A percentile compares a stretch with the other conserved stretches of the same genome.
Evolutionary conservation across 73 alveolate genomes (phyloP).

Genomic region (Paramecium pentaurelia): DNA sequence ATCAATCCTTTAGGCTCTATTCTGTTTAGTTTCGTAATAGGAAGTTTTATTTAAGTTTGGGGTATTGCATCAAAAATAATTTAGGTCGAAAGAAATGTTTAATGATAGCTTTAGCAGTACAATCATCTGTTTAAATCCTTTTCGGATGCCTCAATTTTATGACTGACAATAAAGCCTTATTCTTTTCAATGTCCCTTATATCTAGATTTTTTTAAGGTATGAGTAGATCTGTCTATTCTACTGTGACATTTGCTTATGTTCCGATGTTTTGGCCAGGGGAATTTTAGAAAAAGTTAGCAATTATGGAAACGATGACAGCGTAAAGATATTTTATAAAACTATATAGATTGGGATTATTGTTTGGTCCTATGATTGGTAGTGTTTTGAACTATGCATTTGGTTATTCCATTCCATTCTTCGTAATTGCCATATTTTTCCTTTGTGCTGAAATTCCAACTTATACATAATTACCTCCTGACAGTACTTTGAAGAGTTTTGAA

Average conservation of each 20-base stretch:
- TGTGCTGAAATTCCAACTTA: conserved; percentile 13
- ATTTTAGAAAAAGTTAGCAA: conserved; percentile 16
- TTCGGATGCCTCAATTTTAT: conserved; percentile 48
- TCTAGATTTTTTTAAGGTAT: conserved; percentile 29
- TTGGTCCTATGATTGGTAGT: conserved; percentile 44
- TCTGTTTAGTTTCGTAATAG: conserved; percentile 8
- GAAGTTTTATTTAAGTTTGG: conserved; percentile 22
- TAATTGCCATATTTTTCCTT: neutral
- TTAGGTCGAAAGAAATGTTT: conserved; percentile 21
- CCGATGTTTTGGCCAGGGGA: conserved; percentile 50
- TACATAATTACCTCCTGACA: conserved; percentile 4
- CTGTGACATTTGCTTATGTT: conserved; percentile 41
- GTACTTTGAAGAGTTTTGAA: conserved; percentile 20
- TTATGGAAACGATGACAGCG: conserved; percentile 54
- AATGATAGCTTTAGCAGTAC: neutral
- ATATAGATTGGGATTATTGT: conserved; percentile 26
- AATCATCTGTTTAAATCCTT: neutral
- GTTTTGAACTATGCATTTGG: conserved; percentile 16
- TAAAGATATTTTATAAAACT: neutral
- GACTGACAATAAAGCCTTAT: conserved; percentile 35
- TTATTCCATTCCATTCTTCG: conserved; percentile 33
- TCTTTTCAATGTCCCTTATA: neutral
- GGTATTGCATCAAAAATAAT: neutral
- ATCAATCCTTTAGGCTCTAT: conserved; percentile 45
- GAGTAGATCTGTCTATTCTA: conserved; percentile 42